phyloP scores from a whole-genome alignment of 805 yeast genomes.

The Suhomyces emberorum region DNA sequence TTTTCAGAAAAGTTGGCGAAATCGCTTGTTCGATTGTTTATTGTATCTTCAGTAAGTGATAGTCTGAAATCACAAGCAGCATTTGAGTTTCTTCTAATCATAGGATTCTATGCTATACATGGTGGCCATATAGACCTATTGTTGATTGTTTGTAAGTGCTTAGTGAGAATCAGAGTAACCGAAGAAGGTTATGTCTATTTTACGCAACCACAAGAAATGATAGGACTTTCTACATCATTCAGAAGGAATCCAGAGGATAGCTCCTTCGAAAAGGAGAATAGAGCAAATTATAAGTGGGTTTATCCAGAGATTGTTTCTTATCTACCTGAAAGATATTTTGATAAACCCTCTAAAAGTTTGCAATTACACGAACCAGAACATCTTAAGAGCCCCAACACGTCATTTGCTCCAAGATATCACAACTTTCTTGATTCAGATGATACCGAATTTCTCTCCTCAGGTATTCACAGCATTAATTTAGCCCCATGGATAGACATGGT shows the following conservation, averaged over 20 bases:
- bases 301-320: conserved; percentile 57
- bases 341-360: conserved; percentile 34
- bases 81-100: conserved; percentile 29
- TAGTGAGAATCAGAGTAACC: conserved; percentile 54
- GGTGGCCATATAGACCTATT: conserved; percentile 34
- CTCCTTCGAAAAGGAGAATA: conserved; percentile 16
- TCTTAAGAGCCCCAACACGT: not conserved
- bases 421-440: not conserved
- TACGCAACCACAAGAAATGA: conserved; percentile 56
- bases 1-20: conserved; percentile 20
- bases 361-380: not conserved
- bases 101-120: conserved; percentile 35
- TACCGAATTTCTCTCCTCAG: not conserved
- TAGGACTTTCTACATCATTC: conserved; percentile 60
- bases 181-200: conserved; percentile 45
- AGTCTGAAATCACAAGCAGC: conserved; percentile 25
- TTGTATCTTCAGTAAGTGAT: conserved; percentile 20
- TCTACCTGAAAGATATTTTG: conserved; percentile 43
- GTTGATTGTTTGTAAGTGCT: conserved; percentile 48
- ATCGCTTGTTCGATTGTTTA: conserved; percentile 23
- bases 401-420: not conserved
- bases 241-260: conserved; percentile 42
- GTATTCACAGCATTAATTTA: conserved; percentile 13
- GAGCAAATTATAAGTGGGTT: conserved; percentile 42
- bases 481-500: conserved; percentile 51